Evolutionary conservation across 148 eudicot species (phyloP).

Genomic region (Mesembryanthemum crystallinum): DNA sequence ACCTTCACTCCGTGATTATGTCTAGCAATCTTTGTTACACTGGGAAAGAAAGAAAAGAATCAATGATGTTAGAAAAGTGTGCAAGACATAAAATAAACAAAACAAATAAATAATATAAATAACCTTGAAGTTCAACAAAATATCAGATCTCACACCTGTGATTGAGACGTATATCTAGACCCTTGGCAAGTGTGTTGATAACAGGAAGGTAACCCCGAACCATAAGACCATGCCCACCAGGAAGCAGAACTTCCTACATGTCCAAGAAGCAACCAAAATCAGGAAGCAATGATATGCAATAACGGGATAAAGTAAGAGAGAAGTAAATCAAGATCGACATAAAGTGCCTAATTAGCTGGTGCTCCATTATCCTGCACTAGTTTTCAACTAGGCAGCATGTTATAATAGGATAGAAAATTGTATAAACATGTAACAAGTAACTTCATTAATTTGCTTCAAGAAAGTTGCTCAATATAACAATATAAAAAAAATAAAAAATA

Average conservation of each 20-base stretch:
- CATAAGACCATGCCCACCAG: constrained; percentile 99
- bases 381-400: too few relatives aligned
- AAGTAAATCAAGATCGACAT: too few relatives aligned
- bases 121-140: not conserved
- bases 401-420: too few relatives aligned
- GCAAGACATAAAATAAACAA: not conserved
- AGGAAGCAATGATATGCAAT: constrained; percentile 1
- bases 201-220: constrained; percentile 95
- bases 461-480: not conserved
- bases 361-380: too few relatives aligned
- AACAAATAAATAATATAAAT: not conserved
- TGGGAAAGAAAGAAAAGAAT: constrained; percentile 22
- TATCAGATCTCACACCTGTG: constrained; percentile 47
- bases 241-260: constrained; percentile 85
- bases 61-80: not conserved
- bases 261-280: constrained; percentile 11
- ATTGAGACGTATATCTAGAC: constrained; percentile 69
- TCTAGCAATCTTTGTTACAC: constrained; percentile 69
- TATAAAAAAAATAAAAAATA: constrained; percentile 7
- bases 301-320: not conserved
- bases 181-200: constrained; percentile 91
- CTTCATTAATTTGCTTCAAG: not conserved
- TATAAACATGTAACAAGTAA: too few relatives aligned
- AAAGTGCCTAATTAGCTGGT: too few relatives aligned
- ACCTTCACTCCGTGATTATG: constrained; percentile 78